These are phyloP conservation scores for Clohesyomyces aquaticus DNA, from an alignment of 495 filamentous ascomycete species.

Conservation along the genomic window DNA sequence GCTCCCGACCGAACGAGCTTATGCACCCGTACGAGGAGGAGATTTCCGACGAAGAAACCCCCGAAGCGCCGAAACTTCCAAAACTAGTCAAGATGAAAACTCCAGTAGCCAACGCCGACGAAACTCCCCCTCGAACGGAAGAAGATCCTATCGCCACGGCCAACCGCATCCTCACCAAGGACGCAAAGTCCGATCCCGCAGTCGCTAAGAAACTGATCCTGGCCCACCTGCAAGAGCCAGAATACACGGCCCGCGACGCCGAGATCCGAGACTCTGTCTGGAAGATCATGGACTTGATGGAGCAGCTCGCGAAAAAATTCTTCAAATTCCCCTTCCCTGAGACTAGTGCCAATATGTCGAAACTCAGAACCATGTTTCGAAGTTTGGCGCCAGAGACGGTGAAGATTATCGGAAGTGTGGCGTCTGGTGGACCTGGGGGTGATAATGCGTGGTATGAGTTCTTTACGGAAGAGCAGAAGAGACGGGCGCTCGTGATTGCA, in stretches of 20 bases:
- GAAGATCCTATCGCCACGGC: too few species aligned
- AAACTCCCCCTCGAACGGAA: too few species aligned
- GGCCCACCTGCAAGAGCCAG: slow-evolving; percentile 21
- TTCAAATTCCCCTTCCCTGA: too few species aligned
- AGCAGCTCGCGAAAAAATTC: slow-evolving; percentile 12
- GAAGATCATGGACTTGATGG: slow-evolving; percentile 25
- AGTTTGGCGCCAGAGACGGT: slow-evolving; percentile 18
- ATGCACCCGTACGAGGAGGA: too few species aligned
- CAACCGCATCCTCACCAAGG: too few species aligned
- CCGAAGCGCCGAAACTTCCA: neutral
- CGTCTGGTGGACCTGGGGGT: slow-evolving; percentile 30
- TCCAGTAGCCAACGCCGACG: too few species aligned
- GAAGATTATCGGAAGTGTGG: slow-evolving; percentile 27
- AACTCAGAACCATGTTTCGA: neutral
- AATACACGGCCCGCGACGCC: slow-evolving; percentile 18
- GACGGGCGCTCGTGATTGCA: slow-evolving; percentile 21
- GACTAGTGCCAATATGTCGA: too few species aligned
- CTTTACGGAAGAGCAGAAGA: slow-evolving; percentile 14
- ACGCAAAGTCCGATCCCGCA: too few species aligned
- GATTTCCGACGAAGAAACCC: neutral
- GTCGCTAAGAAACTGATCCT: too few species aligned
- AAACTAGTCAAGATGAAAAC: too few species aligned
- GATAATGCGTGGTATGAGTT: slow-evolving; percentile 26
- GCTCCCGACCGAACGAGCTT: too few species aligned
- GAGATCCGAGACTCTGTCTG: slow-evolving; percentile 34